A percentile compares a stretch with the other conserved stretches of the same genome.
phyloP scores from a whole-genome alignment of 768 basidiomycete genomes.

The Austroboletus eburneus region DNA sequence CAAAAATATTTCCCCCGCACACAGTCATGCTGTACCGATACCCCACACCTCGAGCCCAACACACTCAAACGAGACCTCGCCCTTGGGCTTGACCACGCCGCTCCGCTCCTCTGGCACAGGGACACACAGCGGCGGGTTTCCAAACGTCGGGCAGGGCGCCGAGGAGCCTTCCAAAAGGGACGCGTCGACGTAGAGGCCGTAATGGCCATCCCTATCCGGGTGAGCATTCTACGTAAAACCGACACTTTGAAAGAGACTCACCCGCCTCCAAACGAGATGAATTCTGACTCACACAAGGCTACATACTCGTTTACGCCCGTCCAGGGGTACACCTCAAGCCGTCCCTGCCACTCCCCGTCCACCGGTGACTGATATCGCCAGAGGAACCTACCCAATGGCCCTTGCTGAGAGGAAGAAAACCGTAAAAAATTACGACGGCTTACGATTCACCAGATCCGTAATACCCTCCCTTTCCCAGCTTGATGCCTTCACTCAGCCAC shows the following conservation, averaged over 20 bases:
- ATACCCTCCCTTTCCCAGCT: conserved; percentile 57
- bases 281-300: conserved; percentile 75
- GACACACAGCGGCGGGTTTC: conserved; percentile 77
- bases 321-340: conserved; percentile 68
- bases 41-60: conserved; percentile 93
- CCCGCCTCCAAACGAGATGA: conserved; percentile 92
- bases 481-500: conserved; percentile 72
- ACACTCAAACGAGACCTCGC: conserved; percentile 75
- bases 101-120: not conserved
- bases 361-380: conserved; percentile 53
- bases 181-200: conserved; percentile 85
- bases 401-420: not conserved
- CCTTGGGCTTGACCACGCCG: conserved; percentile 29
- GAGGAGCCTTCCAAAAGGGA: conserved; percentile 81
- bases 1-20: too few relatives aligned
- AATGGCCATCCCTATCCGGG: conserved; percentile 71
- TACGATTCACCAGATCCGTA: conserved; percentile 90
- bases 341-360: conserved; percentile 19
- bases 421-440: not conserved
- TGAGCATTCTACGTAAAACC: not conserved
- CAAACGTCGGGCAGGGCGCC: conserved; percentile 80
- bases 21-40: conserved; percentile 36
- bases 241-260: conserved; percentile 38
- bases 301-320: conserved; percentile 91
- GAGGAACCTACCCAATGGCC: conserved; percentile 52